A percentile compares a stretch with the other conserved stretches of the same genome.
Conservation (phyloP, 1,284 basidiomycete genomes). For the Sporisorium exsertum region DNA sequence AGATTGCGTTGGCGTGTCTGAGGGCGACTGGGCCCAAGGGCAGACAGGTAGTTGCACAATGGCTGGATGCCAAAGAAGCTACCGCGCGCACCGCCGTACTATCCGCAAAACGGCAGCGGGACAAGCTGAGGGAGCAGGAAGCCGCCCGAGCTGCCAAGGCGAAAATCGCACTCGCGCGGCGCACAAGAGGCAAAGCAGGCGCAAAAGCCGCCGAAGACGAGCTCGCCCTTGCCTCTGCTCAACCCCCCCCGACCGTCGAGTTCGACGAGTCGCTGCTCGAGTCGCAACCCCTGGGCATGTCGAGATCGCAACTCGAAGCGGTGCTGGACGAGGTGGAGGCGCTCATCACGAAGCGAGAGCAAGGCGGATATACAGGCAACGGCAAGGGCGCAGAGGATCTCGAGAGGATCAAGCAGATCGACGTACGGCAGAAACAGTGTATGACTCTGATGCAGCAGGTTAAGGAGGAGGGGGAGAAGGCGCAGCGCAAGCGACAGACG, state of each 20-base stretch:
- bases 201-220: constrained; percentile 42
- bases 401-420: constrained; percentile 56
- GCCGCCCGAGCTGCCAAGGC: constrained; percentile 15
- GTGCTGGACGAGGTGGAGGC: constrained; percentile 73
- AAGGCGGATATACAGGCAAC: constrained; percentile 28
- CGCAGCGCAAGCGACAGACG: not conserved
- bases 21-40: constrained; percentile 15
- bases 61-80: constrained; percentile 70
- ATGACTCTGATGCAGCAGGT: constrained; percentile 31
- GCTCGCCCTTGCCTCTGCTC: constrained; percentile 7
- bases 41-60: constrained; percentile 75
- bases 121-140: constrained; percentile 25
- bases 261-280: constrained; percentile 36
- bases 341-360: constrained; percentile 21
- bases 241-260: constrained; percentile 3
- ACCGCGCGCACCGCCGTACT: constrained; percentile 5
- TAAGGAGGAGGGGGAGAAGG: constrained; percentile 10
- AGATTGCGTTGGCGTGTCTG: constrained; percentile 89
- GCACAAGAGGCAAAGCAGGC: constrained; percentile 35
- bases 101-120: constrained; percentile 12
- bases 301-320: constrained; percentile 76
- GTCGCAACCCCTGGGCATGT: constrained; percentile 63
- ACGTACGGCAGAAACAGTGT: constrained; percentile 44
- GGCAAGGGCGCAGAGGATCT: constrained; percentile 39
- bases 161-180: constrained; percentile 21